Percentiles rank a stretch among this genome's conserved stretches.
phyloP scores from a whole-genome alignment of 2,329 filamentous ascomycete species.

The Hypoxylon sp. region DNA sequence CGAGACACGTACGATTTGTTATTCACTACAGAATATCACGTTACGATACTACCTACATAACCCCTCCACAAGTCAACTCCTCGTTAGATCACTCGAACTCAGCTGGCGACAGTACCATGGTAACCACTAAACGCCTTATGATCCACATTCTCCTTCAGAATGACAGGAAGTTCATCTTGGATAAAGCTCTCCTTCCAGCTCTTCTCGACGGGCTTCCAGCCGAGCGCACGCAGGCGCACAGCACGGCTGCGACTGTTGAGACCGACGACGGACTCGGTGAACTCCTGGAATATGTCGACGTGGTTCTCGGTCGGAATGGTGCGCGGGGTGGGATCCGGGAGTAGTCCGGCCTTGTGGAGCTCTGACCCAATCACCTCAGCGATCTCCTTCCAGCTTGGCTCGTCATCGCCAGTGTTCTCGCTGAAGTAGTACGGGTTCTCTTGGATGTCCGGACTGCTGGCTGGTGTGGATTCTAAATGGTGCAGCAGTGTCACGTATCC shows the following conservation, averaged over 20 bases:
- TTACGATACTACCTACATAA: neutral
- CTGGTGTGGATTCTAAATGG: slow-evolving; percentile 49
- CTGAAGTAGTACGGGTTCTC: slow-evolving; percentile 60
- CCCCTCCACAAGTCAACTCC: neutral
- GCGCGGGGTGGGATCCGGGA: slow-evolving; percentile 48
- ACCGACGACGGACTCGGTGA: slow-evolving; percentile 50
- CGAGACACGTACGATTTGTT: no score
- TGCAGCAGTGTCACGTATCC: slow-evolving; percentile 57
- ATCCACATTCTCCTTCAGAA: slow-evolving; percentile 45
- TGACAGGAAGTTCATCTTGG: slow-evolving; percentile 54
- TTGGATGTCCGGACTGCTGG: slow-evolving; percentile 42
- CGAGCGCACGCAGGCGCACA: slow-evolving; percentile 53
- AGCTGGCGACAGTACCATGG: slow-evolving; percentile 24
- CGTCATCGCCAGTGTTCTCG: slow-evolving; percentile 51
- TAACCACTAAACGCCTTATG: slow-evolving; percentile 33
- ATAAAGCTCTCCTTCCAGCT: slow-evolving; percentile 48
- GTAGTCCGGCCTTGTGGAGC: slow-evolving; percentile 50
- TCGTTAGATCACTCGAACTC: neutral
- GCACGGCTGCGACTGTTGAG: slow-evolving; percentile 54
- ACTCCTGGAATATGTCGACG: slow-evolving; percentile 51
- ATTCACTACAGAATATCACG: no score
- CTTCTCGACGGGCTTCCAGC: slow-evolving; percentile 57
- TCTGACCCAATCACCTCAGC: slow-evolving; percentile 50
- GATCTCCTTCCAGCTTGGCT: slow-evolving; percentile 54
- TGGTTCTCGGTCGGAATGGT: slow-evolving; percentile 50